These are phyloP conservation scores for Myochromella boudieri DNA, from an alignment of 768 basidiomycete species.

Conservation along the genomic window DNA sequence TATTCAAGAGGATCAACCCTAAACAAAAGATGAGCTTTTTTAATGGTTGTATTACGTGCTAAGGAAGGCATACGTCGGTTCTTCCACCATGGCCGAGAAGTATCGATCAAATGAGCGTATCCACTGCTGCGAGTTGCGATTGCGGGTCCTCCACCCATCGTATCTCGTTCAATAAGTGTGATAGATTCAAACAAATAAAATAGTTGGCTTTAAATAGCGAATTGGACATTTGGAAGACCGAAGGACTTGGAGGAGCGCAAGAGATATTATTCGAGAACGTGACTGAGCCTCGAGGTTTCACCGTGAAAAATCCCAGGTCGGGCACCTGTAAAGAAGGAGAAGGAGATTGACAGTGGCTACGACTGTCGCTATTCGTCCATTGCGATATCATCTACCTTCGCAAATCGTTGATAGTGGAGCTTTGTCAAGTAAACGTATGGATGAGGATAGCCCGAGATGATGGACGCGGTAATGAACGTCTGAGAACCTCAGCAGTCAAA, in stretches of 20 bases:
- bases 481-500: too few relatives aligned
- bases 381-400: too few relatives aligned
- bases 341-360: not conserved
- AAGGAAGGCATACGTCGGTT: conserved; percentile 40
- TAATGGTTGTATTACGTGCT: not conserved
- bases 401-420: too few relatives aligned
- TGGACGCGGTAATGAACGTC: too few relatives aligned
- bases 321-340: not conserved
- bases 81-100: conserved; percentile 56
- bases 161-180: conserved; percentile 12
- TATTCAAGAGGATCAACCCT: conserved; percentile 47
- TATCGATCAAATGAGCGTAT: conserved; percentile 48
- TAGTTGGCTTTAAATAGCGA: not conserved
- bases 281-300: conserved; percentile 2
- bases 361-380: too few relatives aligned
- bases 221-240: not conserved
- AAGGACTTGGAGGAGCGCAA: conserved; percentile 34
- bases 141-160: conserved; percentile 49
- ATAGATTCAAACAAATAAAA: conserved; percentile 9
- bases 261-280: conserved; percentile 37
- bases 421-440: too few relatives aligned
- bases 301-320: not conserved
- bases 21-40: not conserved
- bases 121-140: conserved; percentile 28
- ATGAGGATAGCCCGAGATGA: too few relatives aligned